Conservation (phyloP, 805 yeast genomes). For the Candida germanica region DNA sequence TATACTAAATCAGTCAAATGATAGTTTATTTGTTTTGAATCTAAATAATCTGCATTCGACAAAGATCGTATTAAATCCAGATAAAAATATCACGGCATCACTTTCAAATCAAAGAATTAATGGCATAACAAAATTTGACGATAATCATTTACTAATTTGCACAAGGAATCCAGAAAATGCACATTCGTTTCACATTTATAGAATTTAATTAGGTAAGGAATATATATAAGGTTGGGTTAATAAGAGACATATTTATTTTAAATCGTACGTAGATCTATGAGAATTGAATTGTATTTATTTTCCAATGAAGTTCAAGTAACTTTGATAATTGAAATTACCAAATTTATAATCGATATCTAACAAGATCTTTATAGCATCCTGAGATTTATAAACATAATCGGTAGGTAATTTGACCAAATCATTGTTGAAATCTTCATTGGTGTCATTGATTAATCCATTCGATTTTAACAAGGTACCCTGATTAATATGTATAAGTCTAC, state of each 20-base stretch:
- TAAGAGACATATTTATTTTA: too few relatives aligned
- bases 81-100: too few relatives aligned
- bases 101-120: slow-evolving; percentile 12
- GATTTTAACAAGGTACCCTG: slow-evolving; percentile 33
- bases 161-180: slow-evolving; percentile 12
- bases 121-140: slow-evolving; percentile 11
- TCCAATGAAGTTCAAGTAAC: slow-evolving; percentile 37
- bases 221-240: neutral
- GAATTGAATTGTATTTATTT: slow-evolving; percentile 6
- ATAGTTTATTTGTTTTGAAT: slow-evolving; percentile 11
- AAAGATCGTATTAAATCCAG: slow-evolving; percentile 1
- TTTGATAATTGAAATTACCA: slow-evolving; percentile 49
- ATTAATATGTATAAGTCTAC: slow-evolving; percentile 36
- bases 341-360: slow-evolving; percentile 63
- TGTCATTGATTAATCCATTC: slow-evolving; percentile 25
- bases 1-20: slow-evolving; percentile 12
- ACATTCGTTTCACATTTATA: slow-evolving; percentile 12
- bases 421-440: slow-evolving; percentile 34
- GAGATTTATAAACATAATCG: slow-evolving; percentile 52
- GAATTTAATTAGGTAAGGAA: slow-evolving; percentile 6
- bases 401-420: slow-evolving; percentile 41
- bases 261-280: neutral
- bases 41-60: slow-evolving; percentile 6
- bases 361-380: slow-evolving; percentile 58
- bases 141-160: slow-evolving; percentile 9